phyloP scores from a whole-genome alignment of 179 eudicot species.

The Corrigiola litoralis region DNA sequence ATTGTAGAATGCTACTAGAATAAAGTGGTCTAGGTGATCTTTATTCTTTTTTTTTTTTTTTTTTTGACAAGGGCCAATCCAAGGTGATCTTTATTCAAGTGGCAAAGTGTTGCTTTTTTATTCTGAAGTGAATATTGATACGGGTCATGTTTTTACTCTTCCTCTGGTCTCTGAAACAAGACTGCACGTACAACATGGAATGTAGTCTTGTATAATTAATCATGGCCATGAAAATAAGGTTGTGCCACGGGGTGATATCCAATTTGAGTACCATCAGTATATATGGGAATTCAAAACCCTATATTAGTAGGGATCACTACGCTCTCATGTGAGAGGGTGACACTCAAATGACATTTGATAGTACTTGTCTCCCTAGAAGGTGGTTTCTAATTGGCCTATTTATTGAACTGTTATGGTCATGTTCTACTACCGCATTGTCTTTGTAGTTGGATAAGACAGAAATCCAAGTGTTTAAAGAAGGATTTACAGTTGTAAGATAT shows the following conservation, averaged over 20 bases:
- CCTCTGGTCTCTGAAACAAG: neutral
- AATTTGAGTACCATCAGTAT: too few relatives aligned
- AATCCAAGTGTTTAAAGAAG: neutral
- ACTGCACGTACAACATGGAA: neutral
- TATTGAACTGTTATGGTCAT: neutral
- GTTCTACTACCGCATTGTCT: neutral
- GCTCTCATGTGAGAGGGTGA: too few relatives aligned
- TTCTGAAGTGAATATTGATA: too few relatives aligned
- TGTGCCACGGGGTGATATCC: too few relatives aligned
- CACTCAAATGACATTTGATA: slow-evolving; percentile 13
- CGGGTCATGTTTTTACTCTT: too few relatives aligned
- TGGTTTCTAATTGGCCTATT: slow-evolving; percentile 1
- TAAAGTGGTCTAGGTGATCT: neutral
- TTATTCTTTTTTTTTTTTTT: neutral
- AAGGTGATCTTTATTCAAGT: too few relatives aligned
- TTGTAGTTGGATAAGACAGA: neutral
- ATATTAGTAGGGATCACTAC: too few relatives aligned
- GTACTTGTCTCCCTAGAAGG: neutral
- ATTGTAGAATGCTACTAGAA: neutral
- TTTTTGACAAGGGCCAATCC: too few relatives aligned
- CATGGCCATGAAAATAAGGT: too few relatives aligned
- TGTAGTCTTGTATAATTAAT: neutral
- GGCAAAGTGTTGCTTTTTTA: too few relatives aligned
- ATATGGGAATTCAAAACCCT: too few relatives aligned
- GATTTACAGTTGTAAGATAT: neutral